Conservation (phyloP, 768 basidiomycete species). For the Lentinula lateritia region DNA sequence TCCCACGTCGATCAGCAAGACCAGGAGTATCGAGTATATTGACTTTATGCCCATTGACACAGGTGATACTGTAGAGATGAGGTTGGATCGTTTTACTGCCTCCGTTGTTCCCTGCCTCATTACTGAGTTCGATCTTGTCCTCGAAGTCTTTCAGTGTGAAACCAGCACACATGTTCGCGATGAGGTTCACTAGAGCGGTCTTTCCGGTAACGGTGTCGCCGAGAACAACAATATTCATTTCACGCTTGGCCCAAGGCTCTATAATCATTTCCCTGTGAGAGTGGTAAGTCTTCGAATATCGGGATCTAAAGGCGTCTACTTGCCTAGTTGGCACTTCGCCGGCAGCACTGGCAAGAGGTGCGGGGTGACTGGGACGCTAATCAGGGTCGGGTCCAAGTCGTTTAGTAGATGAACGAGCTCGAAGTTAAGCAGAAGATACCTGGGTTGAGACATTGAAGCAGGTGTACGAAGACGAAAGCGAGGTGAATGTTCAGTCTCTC, state of each 20-base stretch:
- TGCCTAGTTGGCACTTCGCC: not conserved
- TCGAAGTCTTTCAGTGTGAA: not conserved
- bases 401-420: not conserved
- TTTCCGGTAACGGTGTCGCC: slow-evolving; percentile 15
- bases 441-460: not conserved
- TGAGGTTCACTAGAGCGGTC: slow-evolving; percentile 10
- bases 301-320: not conserved
- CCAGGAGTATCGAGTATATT: slow-evolving; percentile 23
- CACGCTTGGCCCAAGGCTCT: not conserved
- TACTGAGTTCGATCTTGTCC: not conserved
- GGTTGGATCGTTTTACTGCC: not conserved
- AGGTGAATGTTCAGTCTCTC: no score
- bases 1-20: slow-evolving; percentile 20
- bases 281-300: not conserved
- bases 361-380: not conserved
- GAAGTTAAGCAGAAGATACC: not conserved
- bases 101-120: no score
- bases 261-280: not conserved
- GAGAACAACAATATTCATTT: not conserved
- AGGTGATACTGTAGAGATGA: not conserved
- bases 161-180: slow-evolving; percentile 12
- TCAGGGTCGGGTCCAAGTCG: not conserved
- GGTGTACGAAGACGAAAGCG: no score
- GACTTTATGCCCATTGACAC: slow-evolving; percentile 1
- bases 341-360: not conserved